Evolutionary conservation across 1,139 yeast genomes (phyloP).

Genomic region (Trichomonascaceae sp.): DNA sequence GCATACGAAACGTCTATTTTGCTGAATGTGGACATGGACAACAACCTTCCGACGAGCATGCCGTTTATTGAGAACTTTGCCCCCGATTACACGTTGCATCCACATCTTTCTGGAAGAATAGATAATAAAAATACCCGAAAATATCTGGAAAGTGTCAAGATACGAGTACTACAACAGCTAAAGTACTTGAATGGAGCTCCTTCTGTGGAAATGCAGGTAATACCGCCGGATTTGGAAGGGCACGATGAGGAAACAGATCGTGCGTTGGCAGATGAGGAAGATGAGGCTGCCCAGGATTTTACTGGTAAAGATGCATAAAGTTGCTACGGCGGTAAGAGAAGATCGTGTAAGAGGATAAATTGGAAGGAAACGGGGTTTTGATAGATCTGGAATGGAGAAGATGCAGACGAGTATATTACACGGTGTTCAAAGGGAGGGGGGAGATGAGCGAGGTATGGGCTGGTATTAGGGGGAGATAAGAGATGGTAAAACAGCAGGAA

Average conservation of each 20-base stretch:
- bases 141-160: slow-evolving; percentile 73
- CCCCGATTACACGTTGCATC: slow-evolving; percentile 88
- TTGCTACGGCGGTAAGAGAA: not conserved
- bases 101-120: slow-evolving; percentile 78
- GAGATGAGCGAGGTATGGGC: too few relatives aligned
- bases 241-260: slow-evolving; percentile 57
- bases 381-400: too few relatives aligned
- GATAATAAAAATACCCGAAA: slow-evolving; percentile 85
- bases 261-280: slow-evolving; percentile 25
- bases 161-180: slow-evolving; percentile 74
- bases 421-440: too few relatives aligned
- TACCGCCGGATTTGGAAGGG: slow-evolving; percentile 79
- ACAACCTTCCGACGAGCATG: slow-evolving; percentile 66
- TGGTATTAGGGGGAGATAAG: too few relatives aligned
- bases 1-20: slow-evolving; percentile 87
- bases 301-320: not conserved
- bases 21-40: slow-evolving; percentile 69
- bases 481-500: too few relatives aligned
- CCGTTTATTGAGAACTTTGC: slow-evolving; percentile 89
- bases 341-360: not conserved
- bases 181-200: slow-evolving; percentile 87
- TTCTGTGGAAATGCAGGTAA: slow-evolving; percentile 83
- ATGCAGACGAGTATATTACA: too few relatives aligned
- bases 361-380: too few relatives aligned
- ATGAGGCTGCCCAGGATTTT: slow-evolving; percentile 16